A percentile compares a stretch with the other conserved stretches of the same genome.
Evolutionary conservation across 2,329 filamentous ascomycete species (phyloP).

Genomic region (Xylariaceae sp.): DNA sequence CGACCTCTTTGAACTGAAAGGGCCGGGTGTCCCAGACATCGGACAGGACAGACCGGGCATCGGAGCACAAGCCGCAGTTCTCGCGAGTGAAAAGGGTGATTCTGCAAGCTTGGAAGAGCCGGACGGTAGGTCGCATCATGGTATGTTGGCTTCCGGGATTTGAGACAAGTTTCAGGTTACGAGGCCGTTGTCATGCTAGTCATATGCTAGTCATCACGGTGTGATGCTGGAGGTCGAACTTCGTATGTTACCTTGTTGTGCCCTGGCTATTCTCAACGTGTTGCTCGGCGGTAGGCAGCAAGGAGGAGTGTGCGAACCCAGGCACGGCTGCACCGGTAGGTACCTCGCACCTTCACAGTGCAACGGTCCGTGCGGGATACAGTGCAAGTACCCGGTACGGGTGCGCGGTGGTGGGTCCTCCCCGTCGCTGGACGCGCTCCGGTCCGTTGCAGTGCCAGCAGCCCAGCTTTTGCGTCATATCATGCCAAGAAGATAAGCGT

Average conservation of each 20-base stretch:
- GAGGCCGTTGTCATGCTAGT: neutral
- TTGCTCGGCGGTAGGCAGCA: no score
- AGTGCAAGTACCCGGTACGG: no score
- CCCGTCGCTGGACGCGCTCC: neutral
- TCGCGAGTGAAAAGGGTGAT: conserved; percentile 73
- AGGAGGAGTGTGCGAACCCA: no score
- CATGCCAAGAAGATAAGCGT: neutral
- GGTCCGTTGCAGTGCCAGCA: neutral
- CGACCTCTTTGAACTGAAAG: conserved; percentile 65
- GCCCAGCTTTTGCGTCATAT: conserved; percentile 16
- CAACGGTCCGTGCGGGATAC: no score
- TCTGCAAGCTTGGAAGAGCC: conserved; percentile 52
- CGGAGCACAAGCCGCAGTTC: conserved; percentile 66
- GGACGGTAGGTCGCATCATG: conserved; percentile 48
- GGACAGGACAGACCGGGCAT: conserved; percentile 64
- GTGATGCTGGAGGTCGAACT: no score
- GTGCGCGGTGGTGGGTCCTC: neutral
- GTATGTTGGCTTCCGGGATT: neutral
- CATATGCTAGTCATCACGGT: neutral
- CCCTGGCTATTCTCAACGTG: no score
- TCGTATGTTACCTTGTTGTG: no score
- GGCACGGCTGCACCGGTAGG: no score
- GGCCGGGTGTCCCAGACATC: conserved; percentile 63
- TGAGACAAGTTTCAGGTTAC: neutral
- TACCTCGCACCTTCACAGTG: no score